Percentiles rank a stretch among this genome's conserved stretches.
Conservation (phyloP, 208 protist species). For the Trypanosoma cruzi region DNA sequence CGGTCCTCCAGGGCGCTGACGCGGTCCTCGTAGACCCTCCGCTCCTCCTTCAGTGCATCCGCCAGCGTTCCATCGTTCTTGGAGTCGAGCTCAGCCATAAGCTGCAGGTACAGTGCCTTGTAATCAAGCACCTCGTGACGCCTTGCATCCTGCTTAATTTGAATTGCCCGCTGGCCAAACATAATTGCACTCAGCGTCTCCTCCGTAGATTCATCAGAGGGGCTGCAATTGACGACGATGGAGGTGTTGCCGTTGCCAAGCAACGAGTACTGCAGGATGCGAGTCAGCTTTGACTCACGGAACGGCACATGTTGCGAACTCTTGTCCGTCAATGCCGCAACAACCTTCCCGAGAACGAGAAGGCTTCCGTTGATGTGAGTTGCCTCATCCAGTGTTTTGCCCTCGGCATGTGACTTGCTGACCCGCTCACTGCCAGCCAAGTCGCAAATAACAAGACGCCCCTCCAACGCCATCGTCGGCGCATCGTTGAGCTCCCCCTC, state of each 20-base stretch:
- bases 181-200: constrained; percentile 88
- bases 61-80: constrained; percentile 84
- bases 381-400: constrained; percentile 94
- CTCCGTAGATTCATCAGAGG: constrained; percentile 81
- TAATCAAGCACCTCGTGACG: constrained; percentile 93
- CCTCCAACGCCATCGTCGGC: constrained; percentile 61
- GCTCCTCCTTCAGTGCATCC: constrained; percentile 71
- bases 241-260: constrained; percentile 92
- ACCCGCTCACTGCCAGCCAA: constrained; percentile 97
- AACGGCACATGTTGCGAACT: constrained; percentile 84
- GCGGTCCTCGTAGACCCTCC: constrained; percentile 73
- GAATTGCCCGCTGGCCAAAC: constrained; percentile 93
- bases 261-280: constrained; percentile 93
- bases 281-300: constrained; percentile 94
- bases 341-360: constrained; percentile 91
- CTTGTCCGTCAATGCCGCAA: constrained; percentile 82
- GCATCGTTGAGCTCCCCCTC: constrained; percentile 20
- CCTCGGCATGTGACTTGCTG: constrained; percentile 91
- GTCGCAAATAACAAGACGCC: constrained; percentile 96
- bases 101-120: constrained; percentile 87
- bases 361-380: constrained; percentile 97
- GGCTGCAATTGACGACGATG: constrained; percentile 91
- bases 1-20: constrained; percentile 61
- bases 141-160: constrained; percentile 93
- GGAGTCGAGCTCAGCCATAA: constrained; percentile 86